phyloP scores from a whole-genome alignment of 768 basidiomycete genomes.

The Leucocoprinus leucothites region DNA sequence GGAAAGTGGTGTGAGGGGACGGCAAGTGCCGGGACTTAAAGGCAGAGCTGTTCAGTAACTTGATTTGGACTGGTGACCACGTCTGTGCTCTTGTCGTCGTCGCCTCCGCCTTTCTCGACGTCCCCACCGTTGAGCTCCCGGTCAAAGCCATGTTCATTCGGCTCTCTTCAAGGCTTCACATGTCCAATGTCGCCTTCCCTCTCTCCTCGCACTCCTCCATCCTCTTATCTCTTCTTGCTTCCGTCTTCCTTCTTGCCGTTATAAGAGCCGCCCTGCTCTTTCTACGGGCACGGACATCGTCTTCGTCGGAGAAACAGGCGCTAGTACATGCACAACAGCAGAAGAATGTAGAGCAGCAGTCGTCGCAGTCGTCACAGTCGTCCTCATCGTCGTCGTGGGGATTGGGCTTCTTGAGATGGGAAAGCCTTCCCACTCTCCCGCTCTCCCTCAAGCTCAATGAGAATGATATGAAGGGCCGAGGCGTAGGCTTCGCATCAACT shows the following conservation, averaged over 20 bases:
- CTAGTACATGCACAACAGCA: slow-evolving; percentile 14
- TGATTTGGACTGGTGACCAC: slow-evolving; percentile 5
- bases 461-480: slow-evolving; percentile 10
- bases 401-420: slow-evolving; percentile 30
- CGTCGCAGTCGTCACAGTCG: neutral
- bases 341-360: slow-evolving; percentile 13
- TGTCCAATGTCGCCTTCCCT: slow-evolving; percentile 14
- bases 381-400: slow-evolving; percentile 19
- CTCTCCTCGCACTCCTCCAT: slow-evolving; percentile 9
- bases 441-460: slow-evolving; percentile 10
- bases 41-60: slow-evolving; percentile 6
- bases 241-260: slow-evolving; percentile 21
- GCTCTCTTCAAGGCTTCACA: slow-evolving; percentile 22
- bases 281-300: slow-evolving; percentile 18
- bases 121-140: slow-evolving; percentile 20
- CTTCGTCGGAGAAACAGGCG: slow-evolving; percentile 18
- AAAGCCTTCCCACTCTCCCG: slow-evolving; percentile 24
- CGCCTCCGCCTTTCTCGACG: slow-evolving; percentile 15
- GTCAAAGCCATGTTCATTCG: slow-evolving; percentile 23
- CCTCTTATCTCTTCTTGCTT: slow-evolving; percentile 15
- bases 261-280: slow-evolving; percentile 20
- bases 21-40: slow-evolving; percentile 2
- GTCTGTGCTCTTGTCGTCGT: slow-evolving; percentile 14
- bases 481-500: slow-evolving; percentile 10
- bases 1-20: neutral